Conservation (phyloP, 2,329 filamentous ascomycete genomes). For the Ophiosphaerella korrae region DNA sequence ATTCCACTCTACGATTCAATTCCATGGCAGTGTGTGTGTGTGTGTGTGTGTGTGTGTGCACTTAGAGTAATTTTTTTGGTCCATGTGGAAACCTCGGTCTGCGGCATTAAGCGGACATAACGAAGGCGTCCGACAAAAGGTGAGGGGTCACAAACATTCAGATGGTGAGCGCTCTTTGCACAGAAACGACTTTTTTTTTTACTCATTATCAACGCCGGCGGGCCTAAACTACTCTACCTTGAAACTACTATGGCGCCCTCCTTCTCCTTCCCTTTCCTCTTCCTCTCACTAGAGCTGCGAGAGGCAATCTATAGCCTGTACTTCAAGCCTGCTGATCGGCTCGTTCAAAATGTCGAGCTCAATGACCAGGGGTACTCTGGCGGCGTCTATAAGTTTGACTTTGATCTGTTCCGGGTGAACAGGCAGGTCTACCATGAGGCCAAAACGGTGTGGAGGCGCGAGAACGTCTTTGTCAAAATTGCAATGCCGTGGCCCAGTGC, state of each 20-base stretch:
- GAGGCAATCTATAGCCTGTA: constrained; percentile 40
- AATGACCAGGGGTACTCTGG: constrained; percentile 24
- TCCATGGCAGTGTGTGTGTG: too few relatives aligned
- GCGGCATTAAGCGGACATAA: constrained; percentile 5
- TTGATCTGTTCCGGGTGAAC: constrained; percentile 50
- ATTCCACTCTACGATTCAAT: constrained; percentile 1
- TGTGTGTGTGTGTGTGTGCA: too few relatives aligned
- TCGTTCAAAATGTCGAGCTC: constrained; percentile 9
- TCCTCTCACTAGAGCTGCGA: constrained; percentile 39
- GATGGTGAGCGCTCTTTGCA: too few relatives aligned
- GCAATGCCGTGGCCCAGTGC: constrained; percentile 55
- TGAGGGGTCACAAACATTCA: constrained; percentile 2
- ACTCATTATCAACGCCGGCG: too few relatives aligned
- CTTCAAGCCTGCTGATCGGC: constrained; percentile 31
- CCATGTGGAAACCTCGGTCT: constrained; percentile 6
- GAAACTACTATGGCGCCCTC: too few relatives aligned
- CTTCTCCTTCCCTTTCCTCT: constrained; percentile 30
- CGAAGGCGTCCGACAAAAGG: not conserved
- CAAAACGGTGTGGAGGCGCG: constrained; percentile 53
- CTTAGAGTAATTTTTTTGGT: too few relatives aligned
- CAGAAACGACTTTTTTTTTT: too few relatives aligned
- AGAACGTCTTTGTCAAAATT: constrained; percentile 55
- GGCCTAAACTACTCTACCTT: too few relatives aligned
- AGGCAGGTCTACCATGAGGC: constrained; percentile 56
- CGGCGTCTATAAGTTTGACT: constrained; percentile 37